Percentiles rank a stretch among this genome's conserved stretches.
Conservation (phyloP, 1,284 basidiomycete species). For the Malassezia dermatis region DNA sequence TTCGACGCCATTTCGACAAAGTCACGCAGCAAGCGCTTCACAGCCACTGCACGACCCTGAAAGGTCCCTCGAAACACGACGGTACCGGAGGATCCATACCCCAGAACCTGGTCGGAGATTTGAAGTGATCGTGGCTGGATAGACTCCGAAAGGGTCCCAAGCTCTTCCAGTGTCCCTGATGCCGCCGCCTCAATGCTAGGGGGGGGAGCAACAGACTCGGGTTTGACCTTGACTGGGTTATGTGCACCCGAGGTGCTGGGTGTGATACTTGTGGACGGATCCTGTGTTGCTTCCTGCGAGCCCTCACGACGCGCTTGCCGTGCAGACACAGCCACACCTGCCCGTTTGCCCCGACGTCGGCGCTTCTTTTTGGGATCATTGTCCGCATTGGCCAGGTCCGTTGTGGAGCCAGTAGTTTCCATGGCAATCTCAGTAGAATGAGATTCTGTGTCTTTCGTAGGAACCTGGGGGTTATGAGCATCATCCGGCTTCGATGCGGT, state of each 20-base stretch:
- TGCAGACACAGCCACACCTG: conserved; percentile 32
- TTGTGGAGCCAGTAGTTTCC: background rate
- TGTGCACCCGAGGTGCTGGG: background rate
- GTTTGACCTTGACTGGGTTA: background rate
- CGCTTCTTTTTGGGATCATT: conserved; percentile 8
- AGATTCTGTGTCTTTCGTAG: background rate
- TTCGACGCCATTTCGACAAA: conserved; percentile 89
- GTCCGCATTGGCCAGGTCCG: background rate
- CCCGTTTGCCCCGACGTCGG: conserved; percentile 41
- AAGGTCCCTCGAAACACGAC: conserved; percentile 87
- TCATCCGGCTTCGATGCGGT: background rate
- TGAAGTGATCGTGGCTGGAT: conserved; percentile 2
- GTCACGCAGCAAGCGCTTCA: conserved; percentile 87
- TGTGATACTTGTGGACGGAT: background rate
- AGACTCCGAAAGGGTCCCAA: background rate
- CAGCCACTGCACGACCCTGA: conserved; percentile 88
- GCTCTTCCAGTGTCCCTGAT: background rate
- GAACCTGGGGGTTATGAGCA: background rate
- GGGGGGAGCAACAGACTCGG: background rate
- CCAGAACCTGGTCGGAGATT: conserved; percentile 42
- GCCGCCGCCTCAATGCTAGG: background rate
- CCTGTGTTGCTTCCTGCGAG: background rate
- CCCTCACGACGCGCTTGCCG: conserved; percentile 25
- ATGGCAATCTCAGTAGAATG: background rate
- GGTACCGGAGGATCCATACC: conserved; percentile 91